Percentiles rank a stretch among this genome's conserved stretches.
These are phyloP conservation scores for Scopulariopsis brevicaulis DNA, from an alignment of 2,329 filamentous ascomycete genomes.

Conservation along the genomic window DNA sequence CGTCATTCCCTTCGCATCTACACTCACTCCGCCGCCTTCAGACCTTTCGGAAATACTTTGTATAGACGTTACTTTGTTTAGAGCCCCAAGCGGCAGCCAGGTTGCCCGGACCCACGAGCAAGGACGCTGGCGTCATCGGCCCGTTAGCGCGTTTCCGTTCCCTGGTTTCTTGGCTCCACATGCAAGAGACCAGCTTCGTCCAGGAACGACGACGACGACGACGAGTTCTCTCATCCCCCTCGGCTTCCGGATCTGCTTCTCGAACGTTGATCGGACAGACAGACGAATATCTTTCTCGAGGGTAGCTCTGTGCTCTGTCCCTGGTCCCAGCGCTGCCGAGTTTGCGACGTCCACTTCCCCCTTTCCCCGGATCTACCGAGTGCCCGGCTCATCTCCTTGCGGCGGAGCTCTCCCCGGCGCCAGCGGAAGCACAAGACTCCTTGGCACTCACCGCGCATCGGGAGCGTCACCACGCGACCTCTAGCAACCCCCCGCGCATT, in stretches of 20 bases:
- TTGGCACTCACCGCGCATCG: no score
- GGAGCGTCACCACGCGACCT: background rate
- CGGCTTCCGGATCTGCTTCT: background rate
- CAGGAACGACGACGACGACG: background rate
- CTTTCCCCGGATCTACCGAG: background rate
- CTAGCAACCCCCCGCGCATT: slow-evolving; percentile 21
- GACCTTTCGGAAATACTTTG: no score
- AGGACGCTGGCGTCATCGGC: background rate
- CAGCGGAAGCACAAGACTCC: background rate
- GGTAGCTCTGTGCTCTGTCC: background rate
- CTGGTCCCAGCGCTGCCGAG: background rate
- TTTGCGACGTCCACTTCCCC: background rate
- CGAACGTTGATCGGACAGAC: background rate
- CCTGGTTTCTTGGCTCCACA: background rate
- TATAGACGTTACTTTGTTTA: no score
- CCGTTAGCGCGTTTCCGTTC: background rate
- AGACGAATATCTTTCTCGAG: background rate
- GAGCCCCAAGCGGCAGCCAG: no score
- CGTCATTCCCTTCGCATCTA: background rate
- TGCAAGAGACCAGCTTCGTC: background rate
- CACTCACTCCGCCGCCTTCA: no score
- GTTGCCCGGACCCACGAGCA: background rate
- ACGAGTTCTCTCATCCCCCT: no score
- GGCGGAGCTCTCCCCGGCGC: background rate
- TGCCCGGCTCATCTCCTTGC: background rate